Conservation (phyloP, 805 yeast species). For the Candida lessepsii region DNA sequence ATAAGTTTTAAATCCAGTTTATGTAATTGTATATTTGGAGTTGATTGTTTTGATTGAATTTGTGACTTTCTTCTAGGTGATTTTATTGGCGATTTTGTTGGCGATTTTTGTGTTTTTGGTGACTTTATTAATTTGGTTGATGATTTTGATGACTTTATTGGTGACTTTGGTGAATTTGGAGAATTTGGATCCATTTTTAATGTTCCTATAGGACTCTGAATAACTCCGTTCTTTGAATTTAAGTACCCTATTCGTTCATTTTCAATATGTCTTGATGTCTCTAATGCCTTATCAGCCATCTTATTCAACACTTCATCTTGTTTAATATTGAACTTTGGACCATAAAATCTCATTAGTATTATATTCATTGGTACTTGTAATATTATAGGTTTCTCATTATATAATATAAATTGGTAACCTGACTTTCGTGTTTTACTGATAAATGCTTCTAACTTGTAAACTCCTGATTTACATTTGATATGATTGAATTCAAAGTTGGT, state of each 20-base stretch:
- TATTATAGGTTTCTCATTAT: constrained; percentile 6
- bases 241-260: too few relatives aligned
- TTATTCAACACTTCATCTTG: background rate
- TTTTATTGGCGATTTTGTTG: background rate
- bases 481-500: background rate
- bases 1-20: background rate
- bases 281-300: background rate
- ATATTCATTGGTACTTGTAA: constrained; percentile 2
- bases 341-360: background rate
- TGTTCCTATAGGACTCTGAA: too few relatives aligned
- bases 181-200: too few relatives aligned
- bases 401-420: constrained; percentile 9
- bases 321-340: background rate
- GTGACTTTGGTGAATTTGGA: background rate
- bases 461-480: background rate
- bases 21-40: background rate
- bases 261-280: too few relatives aligned
- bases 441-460: background rate
- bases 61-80: background rate
- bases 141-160: too few relatives aligned
- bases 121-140: background rate
- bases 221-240: too few relatives aligned
- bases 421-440: background rate
- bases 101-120: too few relatives aligned
- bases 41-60: too few relatives aligned